Evolutionary conservation across 805 yeast species (phyloP).

Genomic region (Yamadazyma tumulicola): DNA sequence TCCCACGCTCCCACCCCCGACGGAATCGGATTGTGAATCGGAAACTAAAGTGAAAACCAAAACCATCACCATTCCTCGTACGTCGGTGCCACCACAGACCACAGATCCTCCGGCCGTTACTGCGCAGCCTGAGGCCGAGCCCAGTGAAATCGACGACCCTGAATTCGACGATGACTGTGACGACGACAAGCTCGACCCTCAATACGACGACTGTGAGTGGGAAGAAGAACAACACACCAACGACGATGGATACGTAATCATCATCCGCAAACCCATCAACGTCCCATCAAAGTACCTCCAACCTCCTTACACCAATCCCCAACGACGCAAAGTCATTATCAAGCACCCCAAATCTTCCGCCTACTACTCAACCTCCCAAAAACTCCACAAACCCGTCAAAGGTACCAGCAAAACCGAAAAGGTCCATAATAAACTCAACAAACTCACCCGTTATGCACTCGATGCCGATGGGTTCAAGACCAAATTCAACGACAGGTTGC

Average conservation of each 20-base stretch:
- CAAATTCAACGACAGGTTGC: no score
- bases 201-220: conserved; percentile 17
- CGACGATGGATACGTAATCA: conserved; percentile 15
- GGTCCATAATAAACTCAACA: neutral
- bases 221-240: conserved; percentile 20
- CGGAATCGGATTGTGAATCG: conserved; percentile 6
- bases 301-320: conserved; percentile 9
- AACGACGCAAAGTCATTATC: conserved; percentile 14
- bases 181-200: conserved; percentile 4
- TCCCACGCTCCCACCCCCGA: neutral
- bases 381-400: neutral
- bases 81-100: neutral
- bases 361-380: neutral
- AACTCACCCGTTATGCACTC: no score
- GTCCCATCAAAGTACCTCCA: conserved; percentile 14
- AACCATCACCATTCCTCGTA: conserved; percentile 3
- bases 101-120: neutral
- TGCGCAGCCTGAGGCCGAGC: conserved; percentile 1
- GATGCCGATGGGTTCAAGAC: no score
- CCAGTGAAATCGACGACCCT: neutral
- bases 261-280: conserved; percentile 18
- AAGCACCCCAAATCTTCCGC: conserved; percentile 4
- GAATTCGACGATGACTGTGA: conserved; percentile 3
- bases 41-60: conserved; percentile 1
- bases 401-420: neutral